phyloP scores from a whole-genome alignment of 2,329 filamentous ascomycete genomes.

The Drechslera avenae region DNA sequence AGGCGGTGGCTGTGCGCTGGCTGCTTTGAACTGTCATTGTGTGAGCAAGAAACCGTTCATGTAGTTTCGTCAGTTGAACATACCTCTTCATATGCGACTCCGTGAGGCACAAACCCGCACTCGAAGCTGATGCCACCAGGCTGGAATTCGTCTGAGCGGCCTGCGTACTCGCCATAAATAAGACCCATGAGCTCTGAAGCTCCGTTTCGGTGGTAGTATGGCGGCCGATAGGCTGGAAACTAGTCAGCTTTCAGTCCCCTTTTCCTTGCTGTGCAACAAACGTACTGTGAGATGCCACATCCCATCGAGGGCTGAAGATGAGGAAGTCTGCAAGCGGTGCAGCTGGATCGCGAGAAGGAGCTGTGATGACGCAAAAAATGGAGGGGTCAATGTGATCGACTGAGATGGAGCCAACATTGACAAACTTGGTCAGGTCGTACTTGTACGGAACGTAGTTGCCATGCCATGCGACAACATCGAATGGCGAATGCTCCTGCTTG shows the following conservation, averaged over 20 bases:
- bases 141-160: constrained; percentile 59
- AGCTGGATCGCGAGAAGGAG: constrained; percentile 61
- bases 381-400: constrained; percentile 80
- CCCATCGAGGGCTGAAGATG: constrained; percentile 69
- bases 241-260: background rate
- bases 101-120: constrained; percentile 73
- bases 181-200: constrained; percentile 71
- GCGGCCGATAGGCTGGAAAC: constrained; percentile 45
- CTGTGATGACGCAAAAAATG: constrained; percentile 73
- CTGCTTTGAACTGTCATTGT: constrained; percentile 52
- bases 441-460: constrained; percentile 78
- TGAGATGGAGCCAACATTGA: constrained; percentile 72
- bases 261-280: background rate
- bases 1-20: constrained; percentile 55
- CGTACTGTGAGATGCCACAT: constrained; percentile 60
- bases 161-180: constrained; percentile 63
- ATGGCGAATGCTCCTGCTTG: constrained; percentile 71
- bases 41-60: background rate
- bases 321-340: constrained; percentile 70
- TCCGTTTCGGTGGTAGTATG: constrained; percentile 68
- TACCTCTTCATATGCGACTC: constrained; percentile 59
- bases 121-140: constrained; percentile 68
- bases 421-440: constrained; percentile 79
- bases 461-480: constrained; percentile 81
- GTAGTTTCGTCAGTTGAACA: background rate